phyloP scores from a whole-genome alignment of 2,329 filamentous ascomycete species.

The Penicillium sp. region DNA sequence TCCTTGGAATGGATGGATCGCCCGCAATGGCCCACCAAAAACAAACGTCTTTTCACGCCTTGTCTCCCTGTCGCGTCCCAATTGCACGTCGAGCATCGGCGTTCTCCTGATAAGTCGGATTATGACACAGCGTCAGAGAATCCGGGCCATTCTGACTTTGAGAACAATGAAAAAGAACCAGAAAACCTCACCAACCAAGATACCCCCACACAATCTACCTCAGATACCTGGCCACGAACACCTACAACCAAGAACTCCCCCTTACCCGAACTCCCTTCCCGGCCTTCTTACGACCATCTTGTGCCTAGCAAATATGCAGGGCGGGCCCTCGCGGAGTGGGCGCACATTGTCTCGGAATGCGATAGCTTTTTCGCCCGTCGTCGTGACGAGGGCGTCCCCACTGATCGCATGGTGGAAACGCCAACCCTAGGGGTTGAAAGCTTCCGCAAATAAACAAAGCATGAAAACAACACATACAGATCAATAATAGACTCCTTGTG shows the following conservation, averaged over 20 bases:
- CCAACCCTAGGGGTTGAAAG: slow-evolving; percentile 61
- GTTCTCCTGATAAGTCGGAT: slow-evolving; percentile 25
- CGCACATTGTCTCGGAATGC: slow-evolving; percentile 59
- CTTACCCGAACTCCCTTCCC: slow-evolving; percentile 17
- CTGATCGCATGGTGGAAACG: slow-evolving; percentile 58
- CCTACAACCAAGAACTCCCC: slow-evolving; percentile 20
- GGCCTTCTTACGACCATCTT: slow-evolving; percentile 31
- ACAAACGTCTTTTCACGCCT: slow-evolving; percentile 56
- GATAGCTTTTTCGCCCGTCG: slow-evolving; percentile 63
- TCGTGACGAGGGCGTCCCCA: slow-evolving; percentile 60
- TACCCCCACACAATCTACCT: slow-evolving; percentile 5
- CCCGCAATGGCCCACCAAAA: slow-evolving; percentile 48
- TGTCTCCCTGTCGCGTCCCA: slow-evolving; percentile 58
- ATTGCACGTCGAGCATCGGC: slow-evolving; percentile 47
- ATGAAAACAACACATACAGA: not conserved
- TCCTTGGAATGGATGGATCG: slow-evolving; percentile 64
- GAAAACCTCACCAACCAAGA: slow-evolving; percentile 10
- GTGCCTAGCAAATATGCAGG: slow-evolving; percentile 58
- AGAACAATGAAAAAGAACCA: slow-evolving; percentile 14
- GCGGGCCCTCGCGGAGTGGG: slow-evolving; percentile 64
- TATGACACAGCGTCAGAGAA: slow-evolving; percentile 27
- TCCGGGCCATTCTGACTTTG: slow-evolving; percentile 17
- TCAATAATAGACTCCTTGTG: slow-evolving; percentile 16
- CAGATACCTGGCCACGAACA: slow-evolving; percentile 10
- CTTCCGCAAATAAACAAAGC: slow-evolving; percentile 48